Evolutionary conservation across 2,329 filamentous ascomycete genomes (phyloP), one percentile per base, ranked within the genome.

Genomic region (Hypocrella siamensis): DNA sequence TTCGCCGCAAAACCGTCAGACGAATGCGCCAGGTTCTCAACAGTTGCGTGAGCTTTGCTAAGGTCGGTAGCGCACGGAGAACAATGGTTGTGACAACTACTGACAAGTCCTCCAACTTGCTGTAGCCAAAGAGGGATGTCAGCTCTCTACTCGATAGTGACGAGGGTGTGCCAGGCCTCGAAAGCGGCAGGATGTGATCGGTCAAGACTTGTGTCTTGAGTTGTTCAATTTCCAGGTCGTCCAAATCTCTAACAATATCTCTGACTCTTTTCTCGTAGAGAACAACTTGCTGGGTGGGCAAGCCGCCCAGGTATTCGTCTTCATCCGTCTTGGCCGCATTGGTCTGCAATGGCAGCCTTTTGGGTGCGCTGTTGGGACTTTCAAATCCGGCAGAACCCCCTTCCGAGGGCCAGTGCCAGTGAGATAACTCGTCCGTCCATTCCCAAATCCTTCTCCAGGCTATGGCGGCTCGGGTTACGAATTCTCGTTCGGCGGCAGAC

Each of bases 81-180:
- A 93, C 80, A 21, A 88, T 93, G 18, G 86, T 82, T 1, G 90
- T 94, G 35, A 96, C 70, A 29, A 96, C 68, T 17, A 88, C 83
- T 7, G 84, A 86, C 45, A 93, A 74, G 52, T 96, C 90, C 44
- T 90, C 85, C 63, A 96, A 72, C 38, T 70, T 75, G 39, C 69
- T 70, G 52, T 81, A 81, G 30, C 51, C 60, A 2, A 70, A 60
- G 45, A 58, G 45, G 39, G 63, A 52, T 29, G 63, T 58, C 9
- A 63, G 43, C 3, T 38, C 39, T 19, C 38, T 43, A 16, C 44
- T 45, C 14, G 49, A 47, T 31, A 47, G 44, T 14, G 51, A 48
- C 22, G 52, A 41, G 3, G 56, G 54, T 8, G 53, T 56, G 14
- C 44, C 45, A 7, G 56, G 53, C 28, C 56, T 43, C 16, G 57